Base-by-base conservation (phyloP, 352 stramenopile genomes). In the Phytopythium ostracodes region DNA sequence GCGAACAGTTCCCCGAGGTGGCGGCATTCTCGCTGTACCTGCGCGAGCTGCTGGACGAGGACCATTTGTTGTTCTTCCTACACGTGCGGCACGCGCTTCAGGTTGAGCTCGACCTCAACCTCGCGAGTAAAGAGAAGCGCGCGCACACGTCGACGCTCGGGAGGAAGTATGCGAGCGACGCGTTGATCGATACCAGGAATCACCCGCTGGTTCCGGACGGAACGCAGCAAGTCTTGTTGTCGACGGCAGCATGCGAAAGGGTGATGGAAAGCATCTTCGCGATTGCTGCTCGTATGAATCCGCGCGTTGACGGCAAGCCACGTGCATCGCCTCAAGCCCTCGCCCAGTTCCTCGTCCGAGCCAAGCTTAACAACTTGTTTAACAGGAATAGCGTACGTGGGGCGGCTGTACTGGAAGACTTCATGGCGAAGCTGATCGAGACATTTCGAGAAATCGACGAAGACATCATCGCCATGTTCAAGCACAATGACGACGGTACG, bases 401-500 rank as follows among this genome's bases (percentile, higher is more conserved):
- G 17, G 20, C 22, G 10, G 24, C 27, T 52, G 63, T 66, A 2
- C 38, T 60, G 4, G 82, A 93, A 35, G 60, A 71, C 4, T 68
- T 92, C 27, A 65, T 94, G 22, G 56, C 61, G 15, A 71, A 55
- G 43, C 50, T 79, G 27, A 64, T 94, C 2, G 60, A 87, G 27
- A 35, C 70, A 1, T 91, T 91, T 40, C 65, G 73, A 22, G 65
- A 77, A 17, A 65, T 94, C 5, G 63, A 77, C 4, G 81, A 91
- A 54, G 83, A 94, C 46, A 91, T 92, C 42, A 65, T 89, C 14
- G 77, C 81, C 4, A 75, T 89, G 60, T 92, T 87, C 70, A 94
- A 94, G 52, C 91, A 82, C 68, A 88, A 89, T 51, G 85, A 94
- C 36, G 83, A 94, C 52, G 83, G 80, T 89, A 60, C n/a, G 65